Evolutionary conservation across 768 basidiomycete genomes (phyloP), one percentile per base, ranked within the genome.

Genomic region (Lentinula sp.): DNA sequence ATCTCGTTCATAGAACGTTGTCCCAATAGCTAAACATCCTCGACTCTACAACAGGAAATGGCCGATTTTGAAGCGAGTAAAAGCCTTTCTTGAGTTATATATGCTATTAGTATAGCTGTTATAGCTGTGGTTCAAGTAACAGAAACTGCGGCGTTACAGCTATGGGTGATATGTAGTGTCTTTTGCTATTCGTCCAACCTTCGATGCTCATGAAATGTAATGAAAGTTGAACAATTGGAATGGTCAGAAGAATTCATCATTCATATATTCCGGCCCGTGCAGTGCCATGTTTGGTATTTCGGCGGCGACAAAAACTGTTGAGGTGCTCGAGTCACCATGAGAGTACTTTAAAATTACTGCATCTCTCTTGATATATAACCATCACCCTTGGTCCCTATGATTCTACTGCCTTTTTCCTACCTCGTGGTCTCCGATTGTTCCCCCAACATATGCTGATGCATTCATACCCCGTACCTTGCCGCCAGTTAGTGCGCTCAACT

Each of bases 381-480:
- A 20, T 9, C 46, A 20, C 46, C 18, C 36, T 39, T 39, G 35
- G 53, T 54, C 37, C 51, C 35, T 37, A 54, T 54, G 53, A 39
- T 33, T 39, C 33, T 54, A 36, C 15, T 13, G 18, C n/a, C 13
- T n/a, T 52, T 35, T 33, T 52, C 13, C n/a, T 36, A 52, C 37
- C 16, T 20, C 10, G 53, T 37, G 41, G 15, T 35, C 35, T 48
- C 57, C 13, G 18, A 49, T 33, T 57, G 51, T 45, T 39, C 59
- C 16, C 49, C 57, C 58, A 39, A 50, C 58, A 60, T 45, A 65
- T 62, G 61, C 59, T 65, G 41, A 79, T 82, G 74, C 75, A 79
- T 39, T 71, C 76, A 50, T 74, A 76, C 61, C 67, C 66, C 65
- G 56, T 72, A 62, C 50, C 67, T 35, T 70, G 78, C 46, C 67